Base-by-base conservation (phyloP, 768 basidiomycete genomes). In the Leccinum barrowsii region DNA sequence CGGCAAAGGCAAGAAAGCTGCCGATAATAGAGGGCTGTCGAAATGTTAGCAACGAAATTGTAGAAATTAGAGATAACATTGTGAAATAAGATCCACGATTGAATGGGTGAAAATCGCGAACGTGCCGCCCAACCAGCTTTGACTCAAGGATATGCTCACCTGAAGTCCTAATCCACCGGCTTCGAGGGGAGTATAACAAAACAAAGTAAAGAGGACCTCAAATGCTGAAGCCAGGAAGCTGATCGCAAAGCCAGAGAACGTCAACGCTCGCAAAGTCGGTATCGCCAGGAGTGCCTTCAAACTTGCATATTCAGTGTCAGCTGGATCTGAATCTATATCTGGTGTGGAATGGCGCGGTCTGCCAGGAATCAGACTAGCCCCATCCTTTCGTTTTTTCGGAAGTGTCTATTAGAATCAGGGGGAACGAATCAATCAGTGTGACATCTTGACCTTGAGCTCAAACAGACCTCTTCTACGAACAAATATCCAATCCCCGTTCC, bases 1-100 rank as follows among this genome's bases (percentile, higher is more conserved):
- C 82, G 3, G 80, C 77, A 26, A 77, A 69, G 8, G 84, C 78
- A 46, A 86, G 80, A 21, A 81, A 76, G 56, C 78, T 78, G 5
- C 85, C 85, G 52, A 85, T 86, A 60, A 83, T 73, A 24, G 78
- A 75, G 5, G 80, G 75, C 81, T 85, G 61, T 17, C 10, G 50
- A 32, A 34, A 52, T 6, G 35, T 40, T 2, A 35, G 51, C 26
- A 56, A 55, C 13, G 2, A 2, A 67, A 80, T 60, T 58, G 8
- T 21, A 32, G 12, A 32, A 48, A 26, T 8, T 19, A 22, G 34
- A 15, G 17, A 22, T 5, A 22, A 21, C 22, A 26, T 21, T 24
- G 3, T 10, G 22, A 40, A 28, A 28, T 34, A 12, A 12, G 22
- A 22, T 19, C 11, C 15, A 6, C 4, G 10, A 37, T 34, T 34